A percentile compares a stretch with the other conserved stretches of the same genome.
Conservation (phyloP, 2,329 filamentous ascomycete species). For the Celoporthe dispersa region DNA sequence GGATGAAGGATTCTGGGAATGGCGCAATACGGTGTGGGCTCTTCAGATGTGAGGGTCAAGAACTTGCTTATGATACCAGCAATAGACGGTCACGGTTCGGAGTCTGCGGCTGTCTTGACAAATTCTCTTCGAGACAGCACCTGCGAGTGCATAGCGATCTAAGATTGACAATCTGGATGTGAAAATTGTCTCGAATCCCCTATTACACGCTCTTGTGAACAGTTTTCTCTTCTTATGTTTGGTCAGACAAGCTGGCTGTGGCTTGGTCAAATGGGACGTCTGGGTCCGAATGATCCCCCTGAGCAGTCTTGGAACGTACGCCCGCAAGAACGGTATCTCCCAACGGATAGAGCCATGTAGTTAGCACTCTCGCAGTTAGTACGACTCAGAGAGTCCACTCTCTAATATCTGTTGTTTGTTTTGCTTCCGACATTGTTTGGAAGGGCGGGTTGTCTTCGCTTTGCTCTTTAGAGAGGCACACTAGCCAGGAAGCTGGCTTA, state of each 20-base stretch:
- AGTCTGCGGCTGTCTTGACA: not conserved
- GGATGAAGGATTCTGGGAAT: not conserved
- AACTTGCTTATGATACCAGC: not conserved
- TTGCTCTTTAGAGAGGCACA: too few species aligned
- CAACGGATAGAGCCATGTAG: too few species aligned
- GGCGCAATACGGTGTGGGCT: not conserved
- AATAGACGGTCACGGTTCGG: not conserved
- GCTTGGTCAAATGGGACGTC: too few species aligned
- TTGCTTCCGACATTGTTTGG: not conserved
- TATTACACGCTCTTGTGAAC: not conserved
- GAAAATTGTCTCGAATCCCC: not conserved
- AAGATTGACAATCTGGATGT: not conserved
- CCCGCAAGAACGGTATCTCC: too few species aligned
- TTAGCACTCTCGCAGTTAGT: too few species aligned
- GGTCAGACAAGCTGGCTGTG: too few species aligned
- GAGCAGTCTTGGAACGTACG: too few species aligned
- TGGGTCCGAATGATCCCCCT: too few species aligned
- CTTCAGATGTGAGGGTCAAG: not conserved
- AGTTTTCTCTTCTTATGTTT: too few species aligned
- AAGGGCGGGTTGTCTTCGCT: too few species aligned
- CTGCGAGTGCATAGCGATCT: not conserved
- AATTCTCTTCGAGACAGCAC: not conserved
- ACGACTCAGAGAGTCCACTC: too few species aligned
- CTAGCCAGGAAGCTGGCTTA: too few species aligned
- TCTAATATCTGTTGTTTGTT: not conserved